Conservation (phyloP, 176 grass and related monocot genomes). For the Tuctoria greenei region DNA sequence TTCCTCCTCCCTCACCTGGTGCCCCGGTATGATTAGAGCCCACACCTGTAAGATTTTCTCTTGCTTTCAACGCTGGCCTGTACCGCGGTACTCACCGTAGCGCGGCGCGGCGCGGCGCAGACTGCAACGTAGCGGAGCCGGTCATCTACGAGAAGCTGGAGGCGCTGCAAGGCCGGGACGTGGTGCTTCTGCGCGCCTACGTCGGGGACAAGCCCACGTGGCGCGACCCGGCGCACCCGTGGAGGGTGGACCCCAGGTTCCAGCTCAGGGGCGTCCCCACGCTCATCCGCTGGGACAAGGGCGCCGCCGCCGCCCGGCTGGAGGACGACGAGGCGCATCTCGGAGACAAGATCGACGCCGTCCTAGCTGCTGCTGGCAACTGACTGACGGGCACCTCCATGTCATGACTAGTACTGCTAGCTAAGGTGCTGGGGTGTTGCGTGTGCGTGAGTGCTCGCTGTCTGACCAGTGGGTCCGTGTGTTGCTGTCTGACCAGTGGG, state of each 20-base stretch:
- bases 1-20: slow-evolving; percentile 69
- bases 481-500: no score
- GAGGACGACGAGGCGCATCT: slow-evolving; percentile 74
- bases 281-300: slow-evolving; percentile 82
- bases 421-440: no score
- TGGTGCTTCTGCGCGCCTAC: slow-evolving; percentile 71
- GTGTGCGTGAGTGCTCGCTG: no score
- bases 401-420: no score
- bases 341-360: slow-evolving; percentile 56
- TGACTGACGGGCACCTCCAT: background rate
- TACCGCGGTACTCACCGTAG: background rate
- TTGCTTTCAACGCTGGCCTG: background rate
- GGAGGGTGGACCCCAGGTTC: slow-evolving; percentile 77
- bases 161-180: slow-evolving; percentile 34
- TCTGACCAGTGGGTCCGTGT: no score
- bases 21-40: slow-evolving; percentile 49
- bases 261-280: slow-evolving; percentile 71
- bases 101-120: slow-evolving; percentile 16
- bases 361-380: slow-evolving; percentile 12
- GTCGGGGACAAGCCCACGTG: slow-evolving; percentile 83
- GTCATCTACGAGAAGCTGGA: slow-evolving; percentile 72
- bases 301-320: slow-evolving; percentile 46
- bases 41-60: background rate
- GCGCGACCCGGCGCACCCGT: slow-evolving; percentile 68
- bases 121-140: slow-evolving; percentile 95